Evolutionary conservation across 225 moss, liverwort and hornwort species (phyloP).

Genomic region (Marchantia polymorpha): DNA sequence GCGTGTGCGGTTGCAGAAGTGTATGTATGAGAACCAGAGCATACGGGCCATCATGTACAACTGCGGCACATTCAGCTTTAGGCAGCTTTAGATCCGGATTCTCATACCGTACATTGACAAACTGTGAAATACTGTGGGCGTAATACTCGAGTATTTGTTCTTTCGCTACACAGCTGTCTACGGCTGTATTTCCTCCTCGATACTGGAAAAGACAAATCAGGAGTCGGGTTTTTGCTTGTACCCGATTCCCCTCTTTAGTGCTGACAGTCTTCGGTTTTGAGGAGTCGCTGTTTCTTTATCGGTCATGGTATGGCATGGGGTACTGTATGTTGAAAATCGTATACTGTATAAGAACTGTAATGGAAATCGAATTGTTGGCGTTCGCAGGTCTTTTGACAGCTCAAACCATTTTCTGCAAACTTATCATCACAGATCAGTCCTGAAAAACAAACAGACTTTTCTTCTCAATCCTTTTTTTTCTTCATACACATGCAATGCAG

Average conservation of each 20-base stretch:
- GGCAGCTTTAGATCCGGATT: not conserved
- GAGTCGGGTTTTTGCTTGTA: not conserved
- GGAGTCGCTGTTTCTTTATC: not conserved
- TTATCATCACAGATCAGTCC: too few relatives aligned
- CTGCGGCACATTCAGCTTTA: not conserved
- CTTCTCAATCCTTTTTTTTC: too few relatives aligned
- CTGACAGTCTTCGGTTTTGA: not conserved
- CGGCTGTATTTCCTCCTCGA: not conserved
- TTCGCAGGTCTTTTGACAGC: too few relatives aligned
- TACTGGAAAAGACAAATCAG: not conserved
- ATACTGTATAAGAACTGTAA: too few relatives aligned
- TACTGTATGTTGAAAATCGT: too few relatives aligned
- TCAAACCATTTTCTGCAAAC: too few relatives aligned
- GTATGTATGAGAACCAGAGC: not conserved
- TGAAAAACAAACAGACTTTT: too few relatives aligned
- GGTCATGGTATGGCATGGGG: too few relatives aligned
- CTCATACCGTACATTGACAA: not conserved
- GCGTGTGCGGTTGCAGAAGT: too few relatives aligned
- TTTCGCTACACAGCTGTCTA: not conserved
- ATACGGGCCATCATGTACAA: too few relatives aligned
- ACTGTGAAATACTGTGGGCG: not conserved
- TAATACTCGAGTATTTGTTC: not conserved
- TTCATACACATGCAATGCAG: too few relatives aligned
- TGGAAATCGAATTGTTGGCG: too few relatives aligned
- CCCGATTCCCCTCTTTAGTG: not conserved